A percentile compares a stretch with the other conserved stretches of the same genome.
Conservation (phyloP, 176 grass and related monocot genomes). For the Phragmites australis region DNA sequence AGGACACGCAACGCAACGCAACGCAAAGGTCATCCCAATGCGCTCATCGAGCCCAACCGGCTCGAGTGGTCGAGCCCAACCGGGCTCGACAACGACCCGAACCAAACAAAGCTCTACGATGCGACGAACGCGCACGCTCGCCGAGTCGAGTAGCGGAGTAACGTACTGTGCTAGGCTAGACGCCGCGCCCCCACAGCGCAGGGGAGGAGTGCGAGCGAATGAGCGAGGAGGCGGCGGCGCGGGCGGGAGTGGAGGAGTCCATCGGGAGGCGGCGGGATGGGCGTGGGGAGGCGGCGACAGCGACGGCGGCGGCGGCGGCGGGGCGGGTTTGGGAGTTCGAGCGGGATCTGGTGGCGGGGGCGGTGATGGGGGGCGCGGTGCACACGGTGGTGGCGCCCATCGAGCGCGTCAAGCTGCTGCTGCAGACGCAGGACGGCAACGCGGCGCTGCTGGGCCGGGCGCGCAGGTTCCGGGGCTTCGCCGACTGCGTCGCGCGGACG, state of each 20-base stretch:
- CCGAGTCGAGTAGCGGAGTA: slow-evolving; percentile 1
- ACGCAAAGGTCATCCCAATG: not conserved
- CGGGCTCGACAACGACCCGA: not conserved
- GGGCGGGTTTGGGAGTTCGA: slow-evolving; percentile 74
- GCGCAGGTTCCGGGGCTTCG: slow-evolving; percentile 76
- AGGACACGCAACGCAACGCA: not conserved
- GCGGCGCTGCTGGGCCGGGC: slow-evolving; percentile 65
- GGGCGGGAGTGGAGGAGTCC: slow-evolving; percentile 50
- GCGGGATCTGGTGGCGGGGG: slow-evolving; percentile 91
- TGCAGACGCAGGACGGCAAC: slow-evolving; percentile 99
- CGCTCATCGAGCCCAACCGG: slow-evolving; percentile 6
- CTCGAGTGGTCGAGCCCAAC: not conserved
- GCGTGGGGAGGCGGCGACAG: not conserved
- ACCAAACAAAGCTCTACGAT: not conserved
- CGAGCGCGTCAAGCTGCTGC: slow-evolving; percentile 95
- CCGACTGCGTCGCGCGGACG: slow-evolving; percentile 87
- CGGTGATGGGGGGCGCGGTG: slow-evolving; percentile 87
- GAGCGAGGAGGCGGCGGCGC: slow-evolving; percentile 39
- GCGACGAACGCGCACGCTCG: slow-evolving; percentile 3
- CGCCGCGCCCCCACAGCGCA: slow-evolving; percentile 3
- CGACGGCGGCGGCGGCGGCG: not conserved
- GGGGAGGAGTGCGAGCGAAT: slow-evolving; percentile 33
- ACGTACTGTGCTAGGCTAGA: not conserved
- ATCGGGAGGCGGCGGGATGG: slow-evolving; percentile 41
- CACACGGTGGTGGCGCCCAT: slow-evolving; percentile 99